Base-by-base conservation (phyloP, 495 filamentous ascomycete genomes). In the Chlorociboria aeruginascens region DNA sequence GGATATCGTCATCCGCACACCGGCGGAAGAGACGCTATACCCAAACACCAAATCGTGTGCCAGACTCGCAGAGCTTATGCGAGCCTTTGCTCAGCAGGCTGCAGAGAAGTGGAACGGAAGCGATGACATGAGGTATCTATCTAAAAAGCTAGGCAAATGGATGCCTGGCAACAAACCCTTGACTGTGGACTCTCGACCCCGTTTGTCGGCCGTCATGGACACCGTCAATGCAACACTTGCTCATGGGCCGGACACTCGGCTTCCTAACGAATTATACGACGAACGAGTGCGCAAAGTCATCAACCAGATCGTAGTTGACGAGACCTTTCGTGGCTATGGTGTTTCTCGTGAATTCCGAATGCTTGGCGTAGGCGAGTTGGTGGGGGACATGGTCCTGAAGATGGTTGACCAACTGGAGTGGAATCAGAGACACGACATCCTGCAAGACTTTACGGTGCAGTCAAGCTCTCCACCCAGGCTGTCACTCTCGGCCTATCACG, bases 211-310 rank as follows among this genome's bases (percentile, higher is more conserved):
- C 14, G 82, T 97, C 46, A 87, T 87, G 79, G 89, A 97, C 57
- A 89, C 86, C 9, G 73, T 95, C 50, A 95, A 95, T 61, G 71
- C 84, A 28, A 89, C 84, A 1, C 69, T 82, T 12, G 89, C 87
- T 6, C 89, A 97, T 63, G 89, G 87, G 0, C 74, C 81, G 0
- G 70, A 69, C 8, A 94, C 86, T 0, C 69, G 68, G 35, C 72
- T 97, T 4, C 89, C 89, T 0, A 60, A 64, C 8, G 84, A 87
- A 42, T 97, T 97, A 61, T 96, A 97, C 61, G 86, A 95, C 56
- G 82, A 25, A 25, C 20, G 20, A 25, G 20, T 25, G 20, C 20
- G 20, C 20, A 25, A 25, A 25, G 20, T 4, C 20, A 25, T 25
- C 20, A 4, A 95, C 46, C 70, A 71, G 25, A 84, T 95, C 36